A percentile compares a stretch with the other conserved stretches of the same genome.
These are phyloP conservation scores for Marchantia paleacea DNA, from an alignment of 225 moss, liverwort and hornwort species.

Conservation along the genomic window DNA sequence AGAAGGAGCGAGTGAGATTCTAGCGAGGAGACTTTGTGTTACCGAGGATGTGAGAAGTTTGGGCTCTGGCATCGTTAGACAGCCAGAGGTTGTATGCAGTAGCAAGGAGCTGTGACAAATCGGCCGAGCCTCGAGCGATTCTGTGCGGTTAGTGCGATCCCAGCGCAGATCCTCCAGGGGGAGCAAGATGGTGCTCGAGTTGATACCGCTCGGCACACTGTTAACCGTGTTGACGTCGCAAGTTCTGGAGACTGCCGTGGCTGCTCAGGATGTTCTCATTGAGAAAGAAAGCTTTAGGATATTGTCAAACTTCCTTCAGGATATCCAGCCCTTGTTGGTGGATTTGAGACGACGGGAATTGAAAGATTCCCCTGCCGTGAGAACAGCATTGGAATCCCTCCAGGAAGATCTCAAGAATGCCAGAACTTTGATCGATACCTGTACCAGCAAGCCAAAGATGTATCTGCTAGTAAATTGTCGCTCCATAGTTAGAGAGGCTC, in stretches of 20 bases:
- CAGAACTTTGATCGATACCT: conserved; percentile 30
- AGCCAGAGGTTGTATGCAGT: neutral
- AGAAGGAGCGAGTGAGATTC: neutral
- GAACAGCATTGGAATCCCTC: conserved; percentile 38
- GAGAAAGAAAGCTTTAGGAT: conserved; percentile 49
- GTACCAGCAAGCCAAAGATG: conserved; percentile 41
- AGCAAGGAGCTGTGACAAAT: neutral
- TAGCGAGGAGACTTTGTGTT: neutral
- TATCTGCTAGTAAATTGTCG: conserved; percentile 46
- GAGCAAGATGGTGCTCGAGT: conserved; percentile 21
- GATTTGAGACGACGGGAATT: conserved; percentile 34
- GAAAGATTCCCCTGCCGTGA: conserved; percentile 29
- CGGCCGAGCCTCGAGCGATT: too few species aligned
- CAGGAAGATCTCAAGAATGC: conserved; percentile 38
- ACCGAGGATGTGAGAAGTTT: conserved; percentile 8
- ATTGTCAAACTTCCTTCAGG: conserved; percentile 34
- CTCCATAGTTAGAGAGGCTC: conserved; percentile 32
- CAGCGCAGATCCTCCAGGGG: neutral
- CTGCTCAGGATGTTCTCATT: conserved; percentile 48
- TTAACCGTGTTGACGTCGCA: conserved; percentile 31
- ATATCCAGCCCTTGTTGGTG: conserved; percentile 31
- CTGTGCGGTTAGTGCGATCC: neutral
- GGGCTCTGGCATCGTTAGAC: neutral
- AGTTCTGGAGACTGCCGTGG: conserved; percentile 45
- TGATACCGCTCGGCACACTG: conserved; percentile 41